Conservation (phyloP, 176 grass and related monocot species). For the Tillandsia leiboldiana region DNA sequence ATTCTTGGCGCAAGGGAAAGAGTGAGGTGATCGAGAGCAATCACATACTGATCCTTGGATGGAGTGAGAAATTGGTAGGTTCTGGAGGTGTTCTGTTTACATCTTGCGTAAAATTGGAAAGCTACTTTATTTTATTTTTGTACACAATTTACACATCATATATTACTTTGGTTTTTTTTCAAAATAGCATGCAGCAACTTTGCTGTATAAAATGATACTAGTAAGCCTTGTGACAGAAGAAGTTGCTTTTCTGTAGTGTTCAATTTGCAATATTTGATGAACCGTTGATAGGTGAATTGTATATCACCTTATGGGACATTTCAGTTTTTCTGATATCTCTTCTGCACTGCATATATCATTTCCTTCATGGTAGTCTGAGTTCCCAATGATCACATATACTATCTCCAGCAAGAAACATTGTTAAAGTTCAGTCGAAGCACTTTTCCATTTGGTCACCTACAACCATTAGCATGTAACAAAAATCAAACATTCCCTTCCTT, state of each 20-base stretch:
- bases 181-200: too few species aligned
- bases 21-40: conserved; percentile 96
- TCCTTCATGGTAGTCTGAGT: background rate
- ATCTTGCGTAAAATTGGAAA: conserved; percentile 10
- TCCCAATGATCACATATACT: background rate
- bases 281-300: background rate
- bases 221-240: background rate
- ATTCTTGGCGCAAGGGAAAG: conserved; percentile 98
- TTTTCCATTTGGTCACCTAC: too few species aligned
- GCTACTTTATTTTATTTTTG: background rate
- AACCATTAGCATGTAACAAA: too few species aligned
- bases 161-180: too few species aligned
- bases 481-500: too few species aligned
- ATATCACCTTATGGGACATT: background rate
- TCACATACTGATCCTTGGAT: conserved; percentile 95
- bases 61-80: conserved; percentile 97
- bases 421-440: background rate
- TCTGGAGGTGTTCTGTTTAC: conserved; percentile 4
- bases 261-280: background rate
- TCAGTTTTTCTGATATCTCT: background rate
- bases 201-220: too few species aligned
- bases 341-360: background rate
- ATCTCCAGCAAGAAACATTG: background rate
- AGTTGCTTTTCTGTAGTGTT: background rate
- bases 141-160: too few species aligned